Evolutionary conservation across 202 grass and related monocot genomes (phyloP), one percentile per base, ranked within the genome.

Genomic region (Digitaria exilis): DNA sequence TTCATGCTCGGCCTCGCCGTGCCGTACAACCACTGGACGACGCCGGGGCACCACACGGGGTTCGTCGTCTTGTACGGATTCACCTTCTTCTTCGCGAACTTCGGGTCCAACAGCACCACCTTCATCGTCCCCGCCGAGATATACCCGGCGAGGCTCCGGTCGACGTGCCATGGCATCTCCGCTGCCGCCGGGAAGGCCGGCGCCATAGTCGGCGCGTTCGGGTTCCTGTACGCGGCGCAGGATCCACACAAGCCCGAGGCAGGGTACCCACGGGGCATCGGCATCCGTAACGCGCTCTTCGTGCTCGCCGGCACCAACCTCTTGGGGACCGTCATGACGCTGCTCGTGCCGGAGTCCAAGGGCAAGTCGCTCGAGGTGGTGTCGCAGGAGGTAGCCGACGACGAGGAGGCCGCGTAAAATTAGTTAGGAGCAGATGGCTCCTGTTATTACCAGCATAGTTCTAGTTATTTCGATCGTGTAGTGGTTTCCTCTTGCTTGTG

Each of bases 61-160:
- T 92, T 92, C 44, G 22, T 92, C 75, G 67, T 86, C 84, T 43
- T 68, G 65, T 90, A 90, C 26, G 84, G 18, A 6, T 45, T 91
- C 54, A 91, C 89, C 50, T 88, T 91, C 86, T 91, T 91, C 77
- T 91, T 91, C 75, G 89, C 89, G 16, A 91, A 91, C 87, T 91
- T 88, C 52, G 82, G 89, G 0, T 86, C 89, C 42, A 91, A 88
- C 79, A 76, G 77, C 55, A 91, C 89, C 15, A 91, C 89, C 31
- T 91, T 91, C 81, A 77, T 91, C 61, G 71, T 91, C 52, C 89
- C 89, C 22, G 89, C 85, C 0, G 89, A 91, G 71, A 86, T 90
- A 22, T 92, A 77, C 81, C 90, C 90, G 1, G 83, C 90, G 18
- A 35, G 86, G 60, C 86, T 92, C 35, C 80, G 90, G 50, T 92